Conservation (phyloP, 2,329 filamentous ascomycete genomes). For the Periconia sp. region DNA sequence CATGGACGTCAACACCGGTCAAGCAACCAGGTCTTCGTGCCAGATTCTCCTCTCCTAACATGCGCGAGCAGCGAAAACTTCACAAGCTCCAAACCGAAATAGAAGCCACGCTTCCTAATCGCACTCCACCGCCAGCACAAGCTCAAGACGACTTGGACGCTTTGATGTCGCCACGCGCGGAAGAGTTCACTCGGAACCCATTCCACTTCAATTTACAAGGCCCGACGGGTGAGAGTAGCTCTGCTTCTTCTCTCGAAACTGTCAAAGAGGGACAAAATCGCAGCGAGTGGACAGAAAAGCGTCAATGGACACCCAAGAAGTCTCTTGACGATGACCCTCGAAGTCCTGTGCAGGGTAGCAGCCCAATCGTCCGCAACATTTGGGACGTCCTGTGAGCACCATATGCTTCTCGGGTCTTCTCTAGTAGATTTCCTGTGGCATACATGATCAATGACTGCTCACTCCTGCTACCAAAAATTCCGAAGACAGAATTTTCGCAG, state of each 20-base stretch:
- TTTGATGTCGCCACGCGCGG: slow-evolving; percentile 70
- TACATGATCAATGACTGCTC: too few species aligned
- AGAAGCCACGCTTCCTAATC: slow-evolving; percentile 37
- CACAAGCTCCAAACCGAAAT: slow-evolving; percentile 45
- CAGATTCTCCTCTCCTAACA: slow-evolving; percentile 44
- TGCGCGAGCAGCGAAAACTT: slow-evolving; percentile 40
- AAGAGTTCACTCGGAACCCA: slow-evolving; percentile 66
- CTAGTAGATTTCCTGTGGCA: neutral
- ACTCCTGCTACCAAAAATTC: neutral
- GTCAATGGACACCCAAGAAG: slow-evolving; percentile 56
- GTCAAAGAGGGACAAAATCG: slow-evolving; percentile 32
- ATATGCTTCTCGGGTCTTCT: neutral
- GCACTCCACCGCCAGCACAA: slow-evolving; percentile 26
- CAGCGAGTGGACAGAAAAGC: slow-evolving; percentile 29
- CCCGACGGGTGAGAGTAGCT: slow-evolving; percentile 28
- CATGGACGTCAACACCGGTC: slow-evolving; percentile 35
- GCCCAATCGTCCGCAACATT: slow-evolving; percentile 75
- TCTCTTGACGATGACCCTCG: slow-evolving; percentile 67
- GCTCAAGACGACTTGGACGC: slow-evolving; percentile 50
- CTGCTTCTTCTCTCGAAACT: slow-evolving; percentile 35
- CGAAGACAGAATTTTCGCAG: neutral
- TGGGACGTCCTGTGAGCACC: slow-evolving; percentile 68
- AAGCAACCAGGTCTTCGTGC: slow-evolving; percentile 30
- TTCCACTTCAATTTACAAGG: slow-evolving; percentile 39
- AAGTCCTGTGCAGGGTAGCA: slow-evolving; percentile 74